Conservation (phyloP, 352 stramenopile genomes). For the Globisporangium middletonii region DNA sequence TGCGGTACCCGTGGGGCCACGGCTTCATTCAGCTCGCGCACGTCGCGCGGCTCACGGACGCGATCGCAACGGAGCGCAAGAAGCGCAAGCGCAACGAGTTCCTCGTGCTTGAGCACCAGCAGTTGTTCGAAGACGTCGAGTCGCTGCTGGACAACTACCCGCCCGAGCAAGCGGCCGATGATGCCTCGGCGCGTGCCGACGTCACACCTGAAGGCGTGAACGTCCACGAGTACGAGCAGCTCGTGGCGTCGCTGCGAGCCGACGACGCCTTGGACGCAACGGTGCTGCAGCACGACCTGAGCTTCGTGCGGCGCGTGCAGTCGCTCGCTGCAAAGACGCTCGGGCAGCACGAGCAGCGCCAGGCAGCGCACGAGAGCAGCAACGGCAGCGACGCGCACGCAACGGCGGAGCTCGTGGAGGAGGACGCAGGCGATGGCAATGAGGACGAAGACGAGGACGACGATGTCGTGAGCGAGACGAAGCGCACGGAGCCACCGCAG, state of each 20-base stretch:
- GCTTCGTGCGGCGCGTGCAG: conserved; percentile 55
- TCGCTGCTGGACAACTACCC: conserved; percentile 44
- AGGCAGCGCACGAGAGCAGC: background rate
- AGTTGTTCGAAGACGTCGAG: conserved; percentile 65
- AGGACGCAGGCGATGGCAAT: conserved; percentile 4
- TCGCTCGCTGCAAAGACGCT: conserved; percentile 42
- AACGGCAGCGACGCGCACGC: background rate
- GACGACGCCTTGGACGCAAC: conserved; percentile 55
- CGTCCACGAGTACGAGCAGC: conserved; percentile 38
- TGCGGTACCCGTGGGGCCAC: conserved; percentile 71
- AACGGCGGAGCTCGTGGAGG: conserved; percentile 14
- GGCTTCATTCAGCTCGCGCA: conserved; percentile 59
- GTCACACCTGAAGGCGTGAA: conserved; percentile 9
- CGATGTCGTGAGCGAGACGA: background rate
- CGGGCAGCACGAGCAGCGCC: conserved; percentile 20
- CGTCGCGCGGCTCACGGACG: conserved; percentile 37
- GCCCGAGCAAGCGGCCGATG: conserved; percentile 4
- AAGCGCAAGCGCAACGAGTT: conserved; percentile 49
- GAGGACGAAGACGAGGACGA: background rate
- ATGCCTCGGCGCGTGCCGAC: background rate
- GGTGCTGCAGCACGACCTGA: conserved; percentile 40
- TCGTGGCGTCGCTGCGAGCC: conserved; percentile 35
- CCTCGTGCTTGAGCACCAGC: conserved; percentile 58
- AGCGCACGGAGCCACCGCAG: background rate
- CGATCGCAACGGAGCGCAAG: conserved; percentile 27